Conservation (phyloP, 2,329 filamentous ascomycete species). For the Aureobasidium leucospermi region DNA sequence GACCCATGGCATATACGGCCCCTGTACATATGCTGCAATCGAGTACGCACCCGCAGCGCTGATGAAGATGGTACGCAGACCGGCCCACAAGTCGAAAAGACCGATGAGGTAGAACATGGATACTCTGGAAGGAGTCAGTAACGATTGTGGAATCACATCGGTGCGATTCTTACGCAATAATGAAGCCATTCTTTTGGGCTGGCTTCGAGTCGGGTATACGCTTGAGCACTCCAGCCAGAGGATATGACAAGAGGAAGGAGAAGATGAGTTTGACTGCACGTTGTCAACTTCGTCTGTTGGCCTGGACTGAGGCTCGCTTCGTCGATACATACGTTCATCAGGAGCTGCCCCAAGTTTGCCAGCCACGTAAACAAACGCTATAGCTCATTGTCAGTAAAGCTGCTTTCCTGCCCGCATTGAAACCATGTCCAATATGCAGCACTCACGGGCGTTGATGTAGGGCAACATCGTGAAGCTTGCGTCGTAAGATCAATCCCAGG, state of each 20-base stretch:
- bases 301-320: not conserved
- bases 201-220: conserved; percentile 80
- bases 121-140: conserved; percentile 45
- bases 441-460: conserved; percentile 54
- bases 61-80: conserved; percentile 69
- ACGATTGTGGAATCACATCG: conserved; percentile 6
- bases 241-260: conserved; percentile 87
- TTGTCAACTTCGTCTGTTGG: conserved; percentile 19
- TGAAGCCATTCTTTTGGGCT: conserved; percentile 80
- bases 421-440: not conserved
- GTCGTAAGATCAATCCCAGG: not conserved
- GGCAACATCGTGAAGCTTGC: conserved; percentile 47
- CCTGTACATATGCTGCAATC: conserved; percentile 76
- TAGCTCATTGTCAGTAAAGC: conserved; percentile 15
- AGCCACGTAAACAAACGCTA: conserved; percentile 56
- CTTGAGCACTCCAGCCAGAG: conserved; percentile 80
- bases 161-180: conserved; percentile 54
- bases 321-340: conserved; percentile 50
- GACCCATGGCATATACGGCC: conserved; percentile 95
- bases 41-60: conserved; percentile 73
- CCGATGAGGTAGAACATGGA: conserved; percentile 89
- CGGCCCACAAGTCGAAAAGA: conserved; percentile 86
- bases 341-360: conserved; percentile 53
- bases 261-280: conserved; percentile 82
- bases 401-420: not conserved